Conservation (phyloP, 345 rosid species). For the Melaleuca alternifolia region DNA sequence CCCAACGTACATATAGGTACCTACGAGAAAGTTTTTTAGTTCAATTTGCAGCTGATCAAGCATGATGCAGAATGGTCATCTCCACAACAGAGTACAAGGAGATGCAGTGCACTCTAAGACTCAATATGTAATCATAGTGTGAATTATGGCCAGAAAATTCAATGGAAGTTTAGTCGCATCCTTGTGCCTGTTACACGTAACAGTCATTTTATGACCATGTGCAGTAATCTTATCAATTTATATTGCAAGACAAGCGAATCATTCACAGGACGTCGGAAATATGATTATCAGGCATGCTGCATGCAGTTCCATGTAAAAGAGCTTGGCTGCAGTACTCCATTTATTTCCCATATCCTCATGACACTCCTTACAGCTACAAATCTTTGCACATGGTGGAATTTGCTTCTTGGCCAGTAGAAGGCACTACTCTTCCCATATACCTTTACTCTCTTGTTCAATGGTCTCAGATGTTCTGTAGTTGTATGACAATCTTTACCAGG, state of each 20-base stretch:
- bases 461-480: neutral
- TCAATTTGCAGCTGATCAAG: neutral
- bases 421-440: neutral
- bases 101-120: neutral
- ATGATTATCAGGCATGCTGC: neutral
- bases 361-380: neutral
- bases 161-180: neutral
- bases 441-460: neutral
- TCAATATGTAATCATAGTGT: neutral
- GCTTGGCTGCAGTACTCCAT: neutral
- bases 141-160: neutral
- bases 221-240: neutral
- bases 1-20: constrained; percentile 92
- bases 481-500: neutral
- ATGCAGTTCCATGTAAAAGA: neutral
- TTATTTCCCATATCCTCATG: neutral
- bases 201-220: neutral
- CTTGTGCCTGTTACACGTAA: neutral
- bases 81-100: neutral
- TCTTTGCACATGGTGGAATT: neutral
- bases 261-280: neutral
- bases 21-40: constrained; percentile 11
- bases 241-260: neutral
- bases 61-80: neutral
- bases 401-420: neutral